Conservation (phyloP, 1,284 basidiomycete genomes). For the Coniferiporia sulphurascens region DNA sequence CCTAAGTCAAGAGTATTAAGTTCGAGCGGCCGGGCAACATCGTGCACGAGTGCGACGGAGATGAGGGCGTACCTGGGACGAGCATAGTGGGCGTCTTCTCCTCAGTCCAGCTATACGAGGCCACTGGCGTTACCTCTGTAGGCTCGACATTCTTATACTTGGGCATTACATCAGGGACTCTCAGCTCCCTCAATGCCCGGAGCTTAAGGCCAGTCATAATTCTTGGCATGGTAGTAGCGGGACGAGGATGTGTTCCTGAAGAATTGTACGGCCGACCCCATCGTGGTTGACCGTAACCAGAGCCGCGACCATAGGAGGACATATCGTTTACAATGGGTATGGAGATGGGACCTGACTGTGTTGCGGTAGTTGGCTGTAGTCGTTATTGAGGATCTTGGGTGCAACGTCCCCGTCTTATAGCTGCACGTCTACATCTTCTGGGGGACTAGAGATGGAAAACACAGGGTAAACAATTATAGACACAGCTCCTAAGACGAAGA, state of each 20-base stretch:
- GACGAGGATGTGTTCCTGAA: not conserved
- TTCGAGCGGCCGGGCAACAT: not conserved
- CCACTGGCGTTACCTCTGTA: conserved; percentile 25
- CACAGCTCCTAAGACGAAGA: too few species aligned
- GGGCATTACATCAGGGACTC: not conserved
- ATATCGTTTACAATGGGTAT: not conserved
- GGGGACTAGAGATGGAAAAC: too few species aligned
- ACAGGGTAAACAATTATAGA: too few species aligned
- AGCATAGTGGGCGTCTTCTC: conserved; percentile 27
- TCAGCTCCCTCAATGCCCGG: not conserved
- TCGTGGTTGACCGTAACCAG: not conserved
- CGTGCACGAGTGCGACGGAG: not conserved
- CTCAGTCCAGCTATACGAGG: conserved; percentile 34
- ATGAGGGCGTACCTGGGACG: conserved; percentile 26
- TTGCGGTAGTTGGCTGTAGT: not conserved
- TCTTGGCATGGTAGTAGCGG: not conserved
- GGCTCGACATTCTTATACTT: conserved; percentile 19
- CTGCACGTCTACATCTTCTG: too few species aligned
- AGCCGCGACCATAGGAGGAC: not conserved
- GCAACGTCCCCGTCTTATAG: not conserved
- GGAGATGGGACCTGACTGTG: not conserved
- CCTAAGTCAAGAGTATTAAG: conserved; percentile 6
- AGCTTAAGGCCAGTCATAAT: not conserved
- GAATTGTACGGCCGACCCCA: not conserved
- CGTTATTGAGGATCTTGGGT: not conserved